Evolutionary conservation across 2,329 filamentous ascomycete genomes (phyloP), one percentile per base, ranked within the genome.

Genomic region (Arthrobotrys iridis): DNA sequence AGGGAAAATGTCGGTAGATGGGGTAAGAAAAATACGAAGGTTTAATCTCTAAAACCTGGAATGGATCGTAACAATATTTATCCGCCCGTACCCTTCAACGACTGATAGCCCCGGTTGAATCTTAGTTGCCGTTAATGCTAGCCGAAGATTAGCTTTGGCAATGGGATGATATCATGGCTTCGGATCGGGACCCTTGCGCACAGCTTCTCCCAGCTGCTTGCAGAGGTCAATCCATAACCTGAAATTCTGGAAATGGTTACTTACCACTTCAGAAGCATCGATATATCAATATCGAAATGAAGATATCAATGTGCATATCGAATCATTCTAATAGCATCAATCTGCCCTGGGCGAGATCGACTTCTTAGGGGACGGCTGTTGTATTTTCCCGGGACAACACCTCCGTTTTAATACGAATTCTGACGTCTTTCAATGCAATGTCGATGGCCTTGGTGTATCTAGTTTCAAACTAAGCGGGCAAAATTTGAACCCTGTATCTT

Each of bases 321-420:
- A 8, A 50, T 50, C 33, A 24, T 7, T 24, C 18, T 18, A 40
- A 28, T 43, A 41, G 33, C 6, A 30, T 43, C 7, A 26, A 50
- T 20, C 18, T 35, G 7, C 2, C 8, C 35, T 52, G 22, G 10
- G 22, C 3, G 18, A 55, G 18, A 55, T 55, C 24, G 28, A 22
- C 10, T n/a, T 2, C 20, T n/a, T n/a, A n/a, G n/a, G n/a, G n/a
- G n/a, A n/a, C 15, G 24, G 11, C 18, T 55, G 50, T 55, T 55
- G 64, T 11, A 68, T 68, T 68, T 67, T 60, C 4, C 13, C 18
- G 3, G 2, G 40, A 30, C 64, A 68, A 68, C 64, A 68, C 60
- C 10, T 6, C 37, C 40, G 26, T 35, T 50, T 40, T 30, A 8
- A 26, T 48, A n/a, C 48, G 37, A 28, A 10, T 26, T 30, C 52